Conservation (phyloP, 2,329 filamentous ascomycete species). For the Microdochium nivale region DNA sequence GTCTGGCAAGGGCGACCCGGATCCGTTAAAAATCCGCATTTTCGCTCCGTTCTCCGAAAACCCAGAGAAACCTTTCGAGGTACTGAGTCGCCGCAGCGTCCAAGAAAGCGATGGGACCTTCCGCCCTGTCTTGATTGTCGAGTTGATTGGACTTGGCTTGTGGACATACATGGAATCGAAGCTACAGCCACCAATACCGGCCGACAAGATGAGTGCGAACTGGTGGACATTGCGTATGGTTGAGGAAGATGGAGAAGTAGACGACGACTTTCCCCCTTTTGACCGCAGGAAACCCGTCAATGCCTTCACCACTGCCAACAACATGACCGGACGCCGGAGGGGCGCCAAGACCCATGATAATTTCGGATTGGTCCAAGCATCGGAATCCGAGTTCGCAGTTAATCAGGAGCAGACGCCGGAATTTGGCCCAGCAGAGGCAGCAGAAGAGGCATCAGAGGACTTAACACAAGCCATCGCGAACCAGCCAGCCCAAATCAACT, state of each 20-base stretch:
- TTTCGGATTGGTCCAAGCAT: constrained; percentile 70
- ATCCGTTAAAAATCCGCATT: constrained; percentile 67
- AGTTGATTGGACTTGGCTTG: constrained; percentile 73
- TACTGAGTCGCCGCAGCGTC: constrained; percentile 61
- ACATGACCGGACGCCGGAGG: constrained; percentile 54
- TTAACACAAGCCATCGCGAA: constrained; percentile 39
- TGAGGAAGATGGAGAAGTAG: constrained; percentile 74
- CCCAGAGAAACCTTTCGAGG: constrained; percentile 58
- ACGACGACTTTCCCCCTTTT: constrained; percentile 76
- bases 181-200: constrained; percentile 54
- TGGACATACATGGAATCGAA: constrained; percentile 75
- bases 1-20: constrained; percentile 70
- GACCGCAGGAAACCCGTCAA: constrained; percentile 66
- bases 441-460: constrained; percentile 31
- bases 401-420: constrained; percentile 62
- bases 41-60: constrained; percentile 65
- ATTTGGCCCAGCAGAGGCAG: constrained; percentile 46
- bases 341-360: constrained; percentile 75
- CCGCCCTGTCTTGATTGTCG: constrained; percentile 61
- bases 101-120: constrained; percentile 57
- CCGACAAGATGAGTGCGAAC: constrained; percentile 66
- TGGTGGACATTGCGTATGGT: constrained; percentile 79
- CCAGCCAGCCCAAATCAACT: constrained; percentile 24
- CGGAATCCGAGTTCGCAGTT: constrained; percentile 56
- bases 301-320: constrained; percentile 76